Evolutionary conservation across 257 asterid species (phyloP), one percentile per base, ranked within the genome.

Genomic region (Nicotiana tomentosiformis): DNA sequence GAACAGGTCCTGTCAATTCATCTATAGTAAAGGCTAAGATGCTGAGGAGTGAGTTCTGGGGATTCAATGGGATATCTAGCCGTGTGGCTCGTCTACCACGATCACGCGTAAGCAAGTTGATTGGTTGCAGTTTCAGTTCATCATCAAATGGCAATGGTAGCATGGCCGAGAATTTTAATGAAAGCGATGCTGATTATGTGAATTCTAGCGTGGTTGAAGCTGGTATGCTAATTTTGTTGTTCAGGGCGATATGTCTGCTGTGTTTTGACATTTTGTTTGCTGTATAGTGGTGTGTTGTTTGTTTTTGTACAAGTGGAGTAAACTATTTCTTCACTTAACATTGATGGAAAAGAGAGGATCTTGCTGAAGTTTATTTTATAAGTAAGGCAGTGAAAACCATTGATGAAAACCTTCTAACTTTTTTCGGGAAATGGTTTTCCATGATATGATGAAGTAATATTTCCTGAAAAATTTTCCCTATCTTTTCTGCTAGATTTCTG

Each of bases 201-300:
- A 91, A 91, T 84, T 94, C 98, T 6, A 93, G 93, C 62, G 96
- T 96, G 60, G 82, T 94, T 81, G 99, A 96, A 93, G 99, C 99
- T 60, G 98, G 99, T 96, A 89, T 32, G 81, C 51, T 23, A 37
- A 70, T 81, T 81, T 53, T 55, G 15, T 23, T 72, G 39, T 14
- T 72, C 61, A 46, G 20, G 16, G 74, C 10, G 1, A 66, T 32
- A 66, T 16, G 17, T 30, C 23, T 30, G n/a, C 10, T 65, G 30
- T 65, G 17, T 4, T 10, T 62, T 20, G 67, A 64, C 69, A 11
- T n/a, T 39, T n/a, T 39, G 33, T n/a, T 37, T 70, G 58, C 1
- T 70, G 33, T 39, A 69, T 69, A 5, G 77, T 37, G n/a, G 9
- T 69, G 77, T 39, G 77, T 39, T 39, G 57, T 39, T 69, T 69